Evolutionary conservation across 768 basidiomycete genomes (phyloP), one percentile per base, ranked within the genome.

Genomic region (Crepidotus variabilis): DNA sequence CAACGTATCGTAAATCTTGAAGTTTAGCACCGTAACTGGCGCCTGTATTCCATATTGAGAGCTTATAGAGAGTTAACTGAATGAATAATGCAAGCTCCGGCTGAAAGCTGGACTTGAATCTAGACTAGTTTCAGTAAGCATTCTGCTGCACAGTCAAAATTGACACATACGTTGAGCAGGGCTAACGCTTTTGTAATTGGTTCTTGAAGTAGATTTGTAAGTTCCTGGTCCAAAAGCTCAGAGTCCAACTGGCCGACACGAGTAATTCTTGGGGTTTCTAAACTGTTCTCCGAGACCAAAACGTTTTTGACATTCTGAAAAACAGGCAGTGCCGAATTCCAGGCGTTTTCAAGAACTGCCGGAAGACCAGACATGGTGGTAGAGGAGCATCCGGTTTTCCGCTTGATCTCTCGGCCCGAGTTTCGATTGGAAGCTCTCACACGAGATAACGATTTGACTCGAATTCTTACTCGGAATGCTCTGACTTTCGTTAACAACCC

Each of bases 191-290:
- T 88, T 59, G 77, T 75, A 49, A 98, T 69, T n/a, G 94, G 94
- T 53, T 90, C 90, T 64, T 84, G 85, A 32, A 98, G 78, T 57
- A 97, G 73, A 24, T 85, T 80, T 32, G 89, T 83, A 16, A 98
- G 82, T 60, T 97, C 94, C 61, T 87, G 83, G 73, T 98, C 96
- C 49, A 98, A 80, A 21, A 95, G 78, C 63, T 93, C 88, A 2
- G 95, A 85, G 69, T 98, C 96, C 52, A 98, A 83, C 70, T 96
- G 92, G 7, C 90, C 89, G 49, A 98, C 93, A 46, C 94, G 89
- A 22, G 84, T 75, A 28, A 87, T 72, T n/a, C 87, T 79, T 23
- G 78, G 67, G 48, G 59, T 57, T 36, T 24, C 54, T 22, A 75
- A 69, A n/a, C 66, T 53, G 14, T 67, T 52, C 8, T 65, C 60